Percentiles rank a stretch among this genome's conserved stretches.
Conservation (phyloP, 345 rosid genomes). For the Toxicodendron radicans region DNA sequence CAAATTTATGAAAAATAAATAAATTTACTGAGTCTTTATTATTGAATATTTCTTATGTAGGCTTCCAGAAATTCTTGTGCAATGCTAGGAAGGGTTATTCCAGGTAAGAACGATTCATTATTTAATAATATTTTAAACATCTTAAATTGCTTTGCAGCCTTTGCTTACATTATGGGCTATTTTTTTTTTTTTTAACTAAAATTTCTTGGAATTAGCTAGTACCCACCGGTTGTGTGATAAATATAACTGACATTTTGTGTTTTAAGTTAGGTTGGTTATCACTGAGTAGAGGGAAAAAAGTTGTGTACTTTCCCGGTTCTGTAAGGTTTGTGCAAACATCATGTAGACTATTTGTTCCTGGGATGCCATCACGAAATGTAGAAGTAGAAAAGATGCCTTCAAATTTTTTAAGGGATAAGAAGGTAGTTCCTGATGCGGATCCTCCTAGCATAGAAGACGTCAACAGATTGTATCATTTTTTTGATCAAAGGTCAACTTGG, state of each 20-base stretch:
- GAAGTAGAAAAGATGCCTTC: slow-evolving; percentile 33
- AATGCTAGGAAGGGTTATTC: slow-evolving; percentile 25
- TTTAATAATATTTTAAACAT: not conserved
- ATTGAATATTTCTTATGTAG: slow-evolving; percentile 22
- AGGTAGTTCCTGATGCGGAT: slow-evolving; percentile 72
- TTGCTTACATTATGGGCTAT: not conserved
- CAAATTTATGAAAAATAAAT: too few species aligned
- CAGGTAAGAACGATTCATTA: slow-evolving; percentile 37
- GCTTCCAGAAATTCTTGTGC: slow-evolving; percentile 22
- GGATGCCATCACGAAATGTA: slow-evolving; percentile 32
- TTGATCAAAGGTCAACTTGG: slow-evolving; percentile 61
- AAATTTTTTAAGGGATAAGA: slow-evolving; percentile 49
- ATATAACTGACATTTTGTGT: not conserved
- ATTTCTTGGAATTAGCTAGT: too few species aligned
- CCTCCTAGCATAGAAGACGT: slow-evolving; percentile 69
- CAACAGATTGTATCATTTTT: slow-evolving; percentile 52
- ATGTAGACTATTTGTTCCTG: slow-evolving; percentile 55
- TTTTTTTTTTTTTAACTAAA: too few species aligned
- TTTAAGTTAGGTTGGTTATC: slow-evolving; percentile 16
- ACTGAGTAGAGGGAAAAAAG: slow-evolving; percentile 24
- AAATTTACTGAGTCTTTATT: too few species aligned
- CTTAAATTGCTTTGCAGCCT: not conserved
- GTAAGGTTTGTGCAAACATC: slow-evolving; percentile 50
- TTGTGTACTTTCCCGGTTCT: slow-evolving; percentile 26
- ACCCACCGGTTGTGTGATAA: not conserved